Base-by-base conservation (phyloP, 345 rosid genomes). In the Combretum micranthum region DNA sequence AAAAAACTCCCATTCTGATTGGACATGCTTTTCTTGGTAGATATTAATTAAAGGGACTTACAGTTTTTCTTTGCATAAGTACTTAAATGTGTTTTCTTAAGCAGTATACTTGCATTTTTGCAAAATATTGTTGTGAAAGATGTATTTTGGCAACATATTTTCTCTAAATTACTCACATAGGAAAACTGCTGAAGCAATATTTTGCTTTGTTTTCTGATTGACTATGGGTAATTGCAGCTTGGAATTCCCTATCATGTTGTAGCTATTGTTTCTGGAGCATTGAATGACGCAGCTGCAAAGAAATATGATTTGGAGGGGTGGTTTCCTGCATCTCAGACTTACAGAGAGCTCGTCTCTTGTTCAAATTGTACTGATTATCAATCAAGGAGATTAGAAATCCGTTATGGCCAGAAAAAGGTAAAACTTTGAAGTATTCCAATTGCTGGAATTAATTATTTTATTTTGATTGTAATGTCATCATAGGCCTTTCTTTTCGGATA, bases 351-450 rank as follows among this genome's bases (percentile, higher is more conserved):
- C 14, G 97, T 90, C 58, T 90, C 96, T 3, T 87, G 97, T 64
- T 90, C 97, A 3, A 90, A 90, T 57, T 90, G 97, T 65, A 87
- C 91, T 8, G 97, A 90, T 58, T 90, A 80, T 68, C 97, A 90
- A 59, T 75, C 96, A 3, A 82, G 99, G 63, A 86, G 85, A 61
- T 70, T 93, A 62, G 97, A 89, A 71, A 93, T 79, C 61, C 81
- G 99, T 69, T 93, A 61, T 47, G 97, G 97, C 48, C 99, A 87
- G 80, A 93, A 87, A 68, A 93, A 86, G 96, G 96, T 90, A 47
- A 17, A 62, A 52, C 20, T 15, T 61, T 23, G 4, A 18, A 54
- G 7, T 54, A 20, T 19, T 50, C 20, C 15, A 17, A 22, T 39
- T 52, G 42, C 42, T 25, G 42, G 13, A 52, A 52, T 23, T 25